A percentile compares a stretch with the other conserved stretches of the same genome.
Conservation (phyloP, 805 yeast genomes). For the Ogataea chonburiensis region DNA sequence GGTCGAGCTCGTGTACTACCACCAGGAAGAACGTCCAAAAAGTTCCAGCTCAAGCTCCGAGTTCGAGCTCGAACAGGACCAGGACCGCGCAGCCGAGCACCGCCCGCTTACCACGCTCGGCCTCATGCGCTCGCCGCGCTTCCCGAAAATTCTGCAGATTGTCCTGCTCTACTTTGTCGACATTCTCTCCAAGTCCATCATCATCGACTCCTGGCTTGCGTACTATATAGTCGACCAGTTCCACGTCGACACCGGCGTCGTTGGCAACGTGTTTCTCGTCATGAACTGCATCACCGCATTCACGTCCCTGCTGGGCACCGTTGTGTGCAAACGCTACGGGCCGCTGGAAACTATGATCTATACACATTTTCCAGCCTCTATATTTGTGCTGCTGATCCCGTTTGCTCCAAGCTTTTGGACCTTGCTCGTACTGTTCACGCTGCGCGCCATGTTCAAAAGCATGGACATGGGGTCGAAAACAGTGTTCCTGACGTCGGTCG, state of each 20-base stretch:
- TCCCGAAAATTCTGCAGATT: constrained; percentile 29
- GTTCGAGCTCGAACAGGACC: constrained; percentile 29
- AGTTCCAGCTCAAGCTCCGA: constrained; percentile 26
- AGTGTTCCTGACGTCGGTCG: constrained; percentile 43
- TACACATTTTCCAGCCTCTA: constrained; percentile 44
- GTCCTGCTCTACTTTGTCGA: constrained; percentile 42
- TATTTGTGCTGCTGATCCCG: constrained; percentile 40
- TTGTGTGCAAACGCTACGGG: constrained; percentile 43
- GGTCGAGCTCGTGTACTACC: constrained; percentile 9
- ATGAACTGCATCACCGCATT: constrained; percentile 40
- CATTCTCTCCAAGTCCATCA: constrained; percentile 43
- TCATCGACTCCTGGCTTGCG: constrained; percentile 47
- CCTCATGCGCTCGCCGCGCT: constrained; percentile 15
- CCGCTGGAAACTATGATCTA: constrained; percentile 45
- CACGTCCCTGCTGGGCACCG: constrained; percentile 42
- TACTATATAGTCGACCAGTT: constrained; percentile 42
- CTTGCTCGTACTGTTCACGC: constrained; percentile 35
- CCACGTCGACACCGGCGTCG: constrained; percentile 33
- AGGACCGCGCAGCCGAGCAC: neutral
- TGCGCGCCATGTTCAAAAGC: constrained; percentile 41
- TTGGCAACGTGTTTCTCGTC: constrained; percentile 42
- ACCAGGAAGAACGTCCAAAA: neutral
- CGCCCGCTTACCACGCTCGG: constrained; percentile 3
- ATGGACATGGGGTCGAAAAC: constrained; percentile 52
- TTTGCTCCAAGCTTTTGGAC: constrained; percentile 35